Base-by-base conservation (phyloP, 2,329 filamentous ascomycete genomes). In the Podosphaera xanthii region DNA sequence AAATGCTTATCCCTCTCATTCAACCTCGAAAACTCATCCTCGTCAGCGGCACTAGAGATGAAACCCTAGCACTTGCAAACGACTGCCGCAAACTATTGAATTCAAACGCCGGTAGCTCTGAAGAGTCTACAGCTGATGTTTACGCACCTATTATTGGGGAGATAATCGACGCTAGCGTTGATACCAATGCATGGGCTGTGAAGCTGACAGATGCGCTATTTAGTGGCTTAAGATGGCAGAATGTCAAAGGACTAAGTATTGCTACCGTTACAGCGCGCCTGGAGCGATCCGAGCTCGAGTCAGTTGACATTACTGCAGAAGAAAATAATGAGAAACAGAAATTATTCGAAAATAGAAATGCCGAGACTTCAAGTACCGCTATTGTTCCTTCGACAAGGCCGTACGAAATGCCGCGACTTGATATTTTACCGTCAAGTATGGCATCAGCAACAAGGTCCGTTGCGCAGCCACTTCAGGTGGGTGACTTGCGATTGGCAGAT, bases 111-210 rank as follows among this genome's bases (percentile, higher is more conserved):
- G 72, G 71, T 10, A 73, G 74, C 10, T 68, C 70, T 0, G 71
- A 70, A 4, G 73, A 73, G 49, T 74, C 76, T 44, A 77, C 63
- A 3, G 60, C 81, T 42, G 83, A 90, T 63, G 87, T 98, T 4
- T 91, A 91, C 68, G 89, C 87, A 0, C 92, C 92, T 0, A 71
- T 74, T 8, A 75, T 87, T n/a, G 89, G 89, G 33, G 75, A 78
- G 40, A 74, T 77, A 12, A 77, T 98, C 49, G 84, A 98, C 70
- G 92, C 91, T 10, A 96, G 90, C 67, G 91, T 97, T 49, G 92
- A 98, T 69, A 97, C 91, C 4, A 96, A 97, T 69, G 90, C 92
- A 3, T 98, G 94, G 92, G 84, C 87, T 33, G 86, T 98, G 61
- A 94, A 90, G 71, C 77, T 98, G 22, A 89, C 87, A 56, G 87